Conservation (phyloP, 805 yeast genomes). For the Yarrowia sp. region DNA sequence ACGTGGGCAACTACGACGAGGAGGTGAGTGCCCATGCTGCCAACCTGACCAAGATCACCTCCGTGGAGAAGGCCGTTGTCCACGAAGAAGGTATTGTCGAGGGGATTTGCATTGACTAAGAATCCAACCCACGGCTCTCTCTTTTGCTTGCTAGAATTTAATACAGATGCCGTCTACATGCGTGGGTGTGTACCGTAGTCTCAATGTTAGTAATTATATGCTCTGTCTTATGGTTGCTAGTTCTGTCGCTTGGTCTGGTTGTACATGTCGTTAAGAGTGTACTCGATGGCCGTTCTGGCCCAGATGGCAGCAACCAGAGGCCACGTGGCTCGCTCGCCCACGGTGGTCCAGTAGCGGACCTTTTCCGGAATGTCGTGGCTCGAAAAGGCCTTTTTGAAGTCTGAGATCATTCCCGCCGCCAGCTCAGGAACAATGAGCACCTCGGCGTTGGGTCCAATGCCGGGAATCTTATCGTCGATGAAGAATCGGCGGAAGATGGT, state of each 20-base stretch:
- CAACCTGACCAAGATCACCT: constrained; percentile 15
- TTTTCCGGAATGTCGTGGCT: constrained; percentile 72
- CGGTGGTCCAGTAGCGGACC: constrained; percentile 85
- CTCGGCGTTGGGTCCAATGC: constrained; percentile 52
- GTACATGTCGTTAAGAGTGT: constrained; percentile 79
- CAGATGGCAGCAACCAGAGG: constrained; percentile 82
- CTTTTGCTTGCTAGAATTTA: too few species aligned
- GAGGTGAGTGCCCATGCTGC: constrained; percentile 24
- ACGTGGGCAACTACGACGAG: constrained; percentile 33
- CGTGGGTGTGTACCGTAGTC: neutral
- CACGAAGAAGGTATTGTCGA: constrained; percentile 1
- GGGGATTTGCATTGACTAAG: constrained; percentile 12
- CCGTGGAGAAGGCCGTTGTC: constrained; percentile 11
- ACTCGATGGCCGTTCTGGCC: constrained; percentile 90
- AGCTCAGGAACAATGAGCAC: constrained; percentile 90
- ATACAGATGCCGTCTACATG: too few species aligned
- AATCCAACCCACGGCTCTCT: too few species aligned
- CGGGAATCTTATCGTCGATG: constrained; percentile 85
- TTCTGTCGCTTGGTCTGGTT: constrained; percentile 46
- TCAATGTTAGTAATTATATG: neutral
- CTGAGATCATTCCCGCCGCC: constrained; percentile 65
- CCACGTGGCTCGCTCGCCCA: constrained; percentile 95
- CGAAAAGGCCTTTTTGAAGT: constrained; percentile 79
- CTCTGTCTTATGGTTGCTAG: constrained; percentile 40
- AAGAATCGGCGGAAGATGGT: constrained; percentile 74